Conservation (phyloP, 805 yeast species). For the Kodamaea laetipori region DNA sequence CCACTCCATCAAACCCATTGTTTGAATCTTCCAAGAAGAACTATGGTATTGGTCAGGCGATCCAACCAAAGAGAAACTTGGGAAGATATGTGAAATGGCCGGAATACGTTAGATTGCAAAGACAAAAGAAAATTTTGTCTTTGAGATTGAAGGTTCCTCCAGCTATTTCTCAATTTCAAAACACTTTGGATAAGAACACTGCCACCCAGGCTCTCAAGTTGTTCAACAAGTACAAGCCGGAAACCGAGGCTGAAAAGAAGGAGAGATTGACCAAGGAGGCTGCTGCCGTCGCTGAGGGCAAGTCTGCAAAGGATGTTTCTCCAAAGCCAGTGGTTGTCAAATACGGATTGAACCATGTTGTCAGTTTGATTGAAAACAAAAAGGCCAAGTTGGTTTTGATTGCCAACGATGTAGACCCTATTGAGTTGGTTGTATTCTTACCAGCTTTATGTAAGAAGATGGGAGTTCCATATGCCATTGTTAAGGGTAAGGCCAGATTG, state of each 20-base stretch:
- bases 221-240: conserved; percentile 99
- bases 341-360: conserved; percentile 99
- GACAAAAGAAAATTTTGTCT: conserved; percentile 95
- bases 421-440: conserved; percentile 93
- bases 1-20: conserved; percentile 35
- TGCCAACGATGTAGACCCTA: conserved; percentile 99
- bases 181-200: conserved; percentile 97
- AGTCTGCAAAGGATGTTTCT: conserved; percentile 94
- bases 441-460: conserved; percentile 99
- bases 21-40: conserved; percentile 77
- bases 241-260: conserved; percentile 95
- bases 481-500: conserved; percentile 49
- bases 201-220: conserved; percentile 96
- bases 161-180: conserved; percentile 94
- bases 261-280: conserved; percentile 99
- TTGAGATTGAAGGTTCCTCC: conserved; percentile 99
- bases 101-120: conserved; percentile 95
- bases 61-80: conserved; percentile 96
- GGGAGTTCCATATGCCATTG: conserved; percentile 81
- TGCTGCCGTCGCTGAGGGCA: conserved; percentile 98
- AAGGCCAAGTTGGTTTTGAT: conserved; percentile 96
- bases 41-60: conserved; percentile 94
- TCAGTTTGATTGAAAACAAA: conserved; percentile 95
- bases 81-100: conserved; percentile 99
- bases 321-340: conserved; percentile 96